Evolutionary conservation across 1,139 yeast genomes (phyloP).

Genomic region (Zhuliangozyma parablackwelliae): DNA sequence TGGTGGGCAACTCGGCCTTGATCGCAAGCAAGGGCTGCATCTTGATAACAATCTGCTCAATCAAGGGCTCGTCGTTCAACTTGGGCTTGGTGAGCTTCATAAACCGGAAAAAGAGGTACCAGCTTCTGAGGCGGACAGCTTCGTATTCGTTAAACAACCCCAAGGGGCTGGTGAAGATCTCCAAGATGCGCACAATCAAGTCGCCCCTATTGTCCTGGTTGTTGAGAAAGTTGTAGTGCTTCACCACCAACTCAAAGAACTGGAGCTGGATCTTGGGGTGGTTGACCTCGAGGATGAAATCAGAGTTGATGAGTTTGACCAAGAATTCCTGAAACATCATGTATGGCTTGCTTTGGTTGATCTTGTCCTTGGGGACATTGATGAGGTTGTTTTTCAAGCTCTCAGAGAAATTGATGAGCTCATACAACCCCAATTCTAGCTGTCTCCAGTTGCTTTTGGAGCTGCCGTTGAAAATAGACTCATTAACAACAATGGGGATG

Average conservation of each 20-base stretch:
- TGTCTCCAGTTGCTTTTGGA: conserved; percentile 61
- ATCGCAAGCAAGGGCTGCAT: conserved; percentile 51
- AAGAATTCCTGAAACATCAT: conserved; percentile 58
- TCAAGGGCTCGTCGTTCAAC: conserved; percentile 27
- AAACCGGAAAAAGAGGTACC: conserved; percentile 86
- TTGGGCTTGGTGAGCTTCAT: conserved; percentile 69
- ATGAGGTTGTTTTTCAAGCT: conserved; percentile 70
- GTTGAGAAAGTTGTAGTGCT: conserved; percentile 67
- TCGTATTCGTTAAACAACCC: conserved; percentile 75
- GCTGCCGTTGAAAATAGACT: conserved; percentile 40
- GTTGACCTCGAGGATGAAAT: conserved; percentile 45
- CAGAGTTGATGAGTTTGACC: conserved; percentile 59
- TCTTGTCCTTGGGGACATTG: conserved; percentile 60
- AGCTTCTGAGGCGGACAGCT: conserved; percentile 76
- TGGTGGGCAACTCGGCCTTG: conserved; percentile 52
- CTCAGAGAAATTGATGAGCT: conserved; percentile 75
- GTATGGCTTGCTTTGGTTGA: conserved; percentile 59
- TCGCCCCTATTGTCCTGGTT: conserved; percentile 43
- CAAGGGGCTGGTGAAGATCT: conserved; percentile 71
- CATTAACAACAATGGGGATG: conserved; percentile 61
- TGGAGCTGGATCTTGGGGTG: conserved; percentile 78
- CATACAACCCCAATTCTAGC: conserved; percentile 81
- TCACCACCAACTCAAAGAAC: conserved; percentile 80
- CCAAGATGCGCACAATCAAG: conserved; percentile 60
- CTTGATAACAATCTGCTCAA: conserved; percentile 36